Conservation (phyloP, 1,284 basidiomycete species). For the Meripilus lineatus region DNA sequence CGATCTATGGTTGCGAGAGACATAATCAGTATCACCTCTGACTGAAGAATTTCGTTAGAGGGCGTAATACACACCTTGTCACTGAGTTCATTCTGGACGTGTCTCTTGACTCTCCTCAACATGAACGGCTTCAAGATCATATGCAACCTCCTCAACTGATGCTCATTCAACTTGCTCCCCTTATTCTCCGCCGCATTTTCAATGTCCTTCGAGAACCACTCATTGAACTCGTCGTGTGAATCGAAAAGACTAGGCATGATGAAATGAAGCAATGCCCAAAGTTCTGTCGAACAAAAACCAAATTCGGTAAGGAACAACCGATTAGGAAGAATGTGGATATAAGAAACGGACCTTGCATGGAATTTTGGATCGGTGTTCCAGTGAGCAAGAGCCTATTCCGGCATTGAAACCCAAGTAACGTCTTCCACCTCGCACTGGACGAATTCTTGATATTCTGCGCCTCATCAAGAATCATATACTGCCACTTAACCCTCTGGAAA, state of each 20-base stretch:
- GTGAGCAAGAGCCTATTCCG: conserved; percentile 94
- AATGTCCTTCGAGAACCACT: conserved; percentile 99
- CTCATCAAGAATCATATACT: conserved; percentile 99
- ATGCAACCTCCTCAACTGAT: conserved; percentile 92
- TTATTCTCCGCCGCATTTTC: conserved; percentile 94
- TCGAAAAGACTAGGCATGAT: conserved; percentile 99
- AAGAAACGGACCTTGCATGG: conserved; percentile 82
- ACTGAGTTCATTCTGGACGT: conserved; percentile 99
- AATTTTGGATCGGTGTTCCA: conserved; percentile 99
- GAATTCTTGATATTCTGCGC: conserved; percentile 99
- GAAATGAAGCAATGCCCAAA: conserved; percentile 99
- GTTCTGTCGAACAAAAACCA: conserved; percentile 60
- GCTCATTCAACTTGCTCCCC: conserved; percentile 88
- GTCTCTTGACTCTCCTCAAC: conserved; percentile 95
- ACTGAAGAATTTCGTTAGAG: neutral
- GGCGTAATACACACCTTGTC: conserved; percentile 75
- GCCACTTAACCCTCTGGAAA: conserved; percentile 98
- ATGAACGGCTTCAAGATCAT: conserved; percentile 99
- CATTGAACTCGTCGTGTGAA: conserved; percentile 98
- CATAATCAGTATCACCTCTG: neutral
- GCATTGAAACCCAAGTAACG: conserved; percentile 92
- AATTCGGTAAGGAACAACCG: too few species aligned
- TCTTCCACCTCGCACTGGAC: conserved; percentile 97
- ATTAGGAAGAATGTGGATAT: too few species aligned
- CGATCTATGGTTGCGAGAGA: conserved; percentile 76